Evolutionary conservation across 352 stramenopile species (phyloP).

Genomic region (Pythium rhizo-oryzae): DNA sequence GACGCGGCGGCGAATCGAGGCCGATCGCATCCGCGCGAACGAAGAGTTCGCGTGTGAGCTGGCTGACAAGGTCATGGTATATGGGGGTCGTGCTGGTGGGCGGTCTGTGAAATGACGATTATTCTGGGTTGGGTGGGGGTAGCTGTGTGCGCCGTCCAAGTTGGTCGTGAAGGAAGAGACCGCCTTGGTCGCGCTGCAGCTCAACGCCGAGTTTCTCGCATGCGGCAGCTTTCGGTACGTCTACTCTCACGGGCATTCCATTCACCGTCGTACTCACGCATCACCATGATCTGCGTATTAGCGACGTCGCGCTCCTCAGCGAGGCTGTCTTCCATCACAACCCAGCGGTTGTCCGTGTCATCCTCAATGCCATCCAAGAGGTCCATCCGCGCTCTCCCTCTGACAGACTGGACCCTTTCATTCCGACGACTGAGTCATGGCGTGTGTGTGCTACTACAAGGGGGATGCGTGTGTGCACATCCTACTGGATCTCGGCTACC

Average conservation of each 20-base stretch:
- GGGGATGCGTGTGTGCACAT: conserved; percentile 26
- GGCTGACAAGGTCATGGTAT: neutral
- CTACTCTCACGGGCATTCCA: too few relatives aligned
- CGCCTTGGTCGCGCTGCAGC: conserved; percentile 15
- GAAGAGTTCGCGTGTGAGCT: neutral
- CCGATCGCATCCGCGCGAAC: neutral
- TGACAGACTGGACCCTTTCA: too few relatives aligned
- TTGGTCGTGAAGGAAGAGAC: conserved; percentile 21
- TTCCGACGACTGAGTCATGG: neutral
- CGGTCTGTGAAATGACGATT: too few relatives aligned
- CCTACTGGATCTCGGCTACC: conserved; percentile 23
- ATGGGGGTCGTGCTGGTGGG: too few relatives aligned
- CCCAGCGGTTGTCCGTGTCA: neutral
- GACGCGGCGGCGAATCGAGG: too few relatives aligned
- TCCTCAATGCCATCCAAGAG: conserved; percentile 25
- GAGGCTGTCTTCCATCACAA: conserved; percentile 10
- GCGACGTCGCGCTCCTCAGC: conserved; percentile 11
- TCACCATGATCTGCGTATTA: neutral
- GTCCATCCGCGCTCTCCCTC: neutral
- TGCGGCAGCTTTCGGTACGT: conserved; percentile 15
- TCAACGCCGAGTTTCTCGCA: conserved; percentile 24
- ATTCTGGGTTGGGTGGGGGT: neutral
- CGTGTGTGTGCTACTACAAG: neutral
- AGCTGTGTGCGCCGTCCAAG: conserved; percentile 21
- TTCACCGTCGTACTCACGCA: too few relatives aligned